Evolutionary conservation across 371 early-diverging fungal genomes (phyloP), one percentile per base, ranked within the genome.

Genomic region (Haplosporangium sp.): DNA sequence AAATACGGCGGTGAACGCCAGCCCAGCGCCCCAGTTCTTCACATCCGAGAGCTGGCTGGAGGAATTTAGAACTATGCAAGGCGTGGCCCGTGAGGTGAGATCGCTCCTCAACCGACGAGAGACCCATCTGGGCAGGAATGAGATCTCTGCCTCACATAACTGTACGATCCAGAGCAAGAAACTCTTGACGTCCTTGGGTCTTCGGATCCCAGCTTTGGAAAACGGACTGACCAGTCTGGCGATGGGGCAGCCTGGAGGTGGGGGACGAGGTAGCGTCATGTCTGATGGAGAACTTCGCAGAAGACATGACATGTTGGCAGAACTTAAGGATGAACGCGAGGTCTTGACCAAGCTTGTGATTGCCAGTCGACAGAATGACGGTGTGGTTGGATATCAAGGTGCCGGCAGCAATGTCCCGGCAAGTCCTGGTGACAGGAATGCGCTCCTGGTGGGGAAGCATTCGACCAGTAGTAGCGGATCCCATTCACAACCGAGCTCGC

Each of bases 11-110:
- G 23, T 67, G 36, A 62, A 55, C 51, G 56, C 67, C 14, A 63
- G 61, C 21, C 64, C 70, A 0, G 67, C 48, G 16, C 82, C 52
- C 46, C 81, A 60, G 45, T 71, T 81, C 65, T 89, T 85, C 57
- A 92, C 91, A 3, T 87, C 94, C 6, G 93, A 92, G 53, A 86
- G 86, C n/a, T 97, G 97, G 97, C 82, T 96, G 23, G 91, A 92
- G 54, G 95, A 95, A 66, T 91, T 87, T 65, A 87, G 89, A 18
- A 79, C 84, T 9, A 75, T 92, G 16, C 87, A 90, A 59, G 83
- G 81, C 18, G 62, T 86, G 3, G 85, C 89, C 9, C 83, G 92
- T 12, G 92, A 93, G 50, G 87, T 95, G 36, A 86, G 95, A 1
- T 87, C 93, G 1, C 86, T 86, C 66, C 83, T 91, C 58, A 89